These are phyloP conservation scores for Metschnikowia shivogae DNA, from an alignment of 805 yeast species.

Conservation along the genomic window DNA sequence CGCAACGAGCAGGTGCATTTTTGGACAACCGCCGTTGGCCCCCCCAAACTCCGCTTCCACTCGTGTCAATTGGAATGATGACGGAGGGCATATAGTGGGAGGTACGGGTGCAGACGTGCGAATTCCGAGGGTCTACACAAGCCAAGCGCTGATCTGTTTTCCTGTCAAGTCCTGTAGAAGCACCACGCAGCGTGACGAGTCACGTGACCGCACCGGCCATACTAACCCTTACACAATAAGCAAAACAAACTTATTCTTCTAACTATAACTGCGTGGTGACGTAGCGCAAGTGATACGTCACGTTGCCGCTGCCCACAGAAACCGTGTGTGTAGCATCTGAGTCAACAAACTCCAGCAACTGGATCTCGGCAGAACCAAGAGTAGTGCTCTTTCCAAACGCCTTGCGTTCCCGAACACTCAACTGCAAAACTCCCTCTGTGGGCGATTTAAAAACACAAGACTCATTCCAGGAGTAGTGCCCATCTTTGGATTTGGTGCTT, in stretches of 20 bases:
- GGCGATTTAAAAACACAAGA: constrained; percentile 63
- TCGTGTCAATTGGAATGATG: too few relatives aligned
- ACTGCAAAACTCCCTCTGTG: constrained; percentile 53
- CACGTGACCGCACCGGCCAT: too few relatives aligned
- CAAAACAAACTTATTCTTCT: not conserved
- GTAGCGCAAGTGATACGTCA: constrained; percentile 39
- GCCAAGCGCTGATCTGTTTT: too few relatives aligned
- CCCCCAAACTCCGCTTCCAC: too few relatives aligned
- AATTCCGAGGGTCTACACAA: too few relatives aligned
- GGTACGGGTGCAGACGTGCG: too few relatives aligned
- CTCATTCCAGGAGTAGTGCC: constrained; percentile 56
- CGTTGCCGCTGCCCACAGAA: constrained; percentile 35
- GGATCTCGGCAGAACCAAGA: constrained; percentile 55
- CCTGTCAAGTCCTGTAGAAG: too few relatives aligned
- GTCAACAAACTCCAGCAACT: constrained; percentile 48
- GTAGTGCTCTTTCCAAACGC: constrained; percentile 67
- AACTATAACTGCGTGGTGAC: constrained; percentile 12
- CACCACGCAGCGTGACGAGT: too few relatives aligned
- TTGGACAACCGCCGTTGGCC: too few relatives aligned
- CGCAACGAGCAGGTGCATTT: too few relatives aligned
- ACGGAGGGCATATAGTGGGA: too few relatives aligned
- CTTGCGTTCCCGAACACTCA: constrained; percentile 64
- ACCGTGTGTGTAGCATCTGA: constrained; percentile 38
- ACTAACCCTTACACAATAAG: too few relatives aligned
- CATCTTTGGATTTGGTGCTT: constrained; percentile 45